phyloP scores from a whole-genome alignment of 345 rosid species.

The Brassica juncea region DNA sequence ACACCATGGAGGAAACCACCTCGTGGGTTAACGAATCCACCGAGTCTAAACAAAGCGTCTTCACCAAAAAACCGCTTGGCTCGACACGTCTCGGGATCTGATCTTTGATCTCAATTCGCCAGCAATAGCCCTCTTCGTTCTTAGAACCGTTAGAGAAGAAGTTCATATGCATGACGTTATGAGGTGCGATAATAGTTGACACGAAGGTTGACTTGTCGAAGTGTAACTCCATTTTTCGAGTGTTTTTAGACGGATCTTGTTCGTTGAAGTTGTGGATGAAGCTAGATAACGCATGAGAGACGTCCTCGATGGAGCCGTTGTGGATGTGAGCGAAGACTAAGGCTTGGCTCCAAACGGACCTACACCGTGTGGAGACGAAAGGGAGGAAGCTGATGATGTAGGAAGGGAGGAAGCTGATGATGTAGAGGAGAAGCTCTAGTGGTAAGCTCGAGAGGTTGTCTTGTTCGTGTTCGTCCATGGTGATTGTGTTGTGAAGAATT shows the following conservation, averaged over 20 bases:
- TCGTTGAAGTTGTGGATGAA: constrained; percentile 55
- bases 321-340: constrained; percentile 27
- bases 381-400: constrained; percentile 57
- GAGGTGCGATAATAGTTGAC: constrained; percentile 49
- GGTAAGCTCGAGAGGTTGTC: constrained; percentile 57
- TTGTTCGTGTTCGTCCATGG: constrained; percentile 29
- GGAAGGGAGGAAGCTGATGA: constrained; percentile 56
- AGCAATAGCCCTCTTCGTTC: constrained; percentile 38
- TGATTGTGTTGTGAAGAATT: neutral
- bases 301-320: constrained; percentile 46
- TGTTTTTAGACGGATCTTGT: constrained; percentile 47
- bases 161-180: constrained; percentile 43
- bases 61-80: constrained; percentile 45
- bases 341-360: constrained; percentile 52
- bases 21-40: constrained; percentile 48
- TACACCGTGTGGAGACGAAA: constrained; percentile 54
- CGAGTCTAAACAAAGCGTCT: constrained; percentile 51
- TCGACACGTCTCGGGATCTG: constrained; percentile 26
- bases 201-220: constrained; percentile 44
- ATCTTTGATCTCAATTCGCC: constrained; percentile 44
- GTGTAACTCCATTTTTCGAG: constrained; percentile 47
- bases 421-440: constrained; percentile 53
- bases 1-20: constrained; percentile 50
- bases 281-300: constrained; percentile 7
- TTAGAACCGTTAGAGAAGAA: constrained; percentile 41